Base-by-base conservation (phyloP, 441 rosid genomes). In the Populus tomentosa region DNA sequence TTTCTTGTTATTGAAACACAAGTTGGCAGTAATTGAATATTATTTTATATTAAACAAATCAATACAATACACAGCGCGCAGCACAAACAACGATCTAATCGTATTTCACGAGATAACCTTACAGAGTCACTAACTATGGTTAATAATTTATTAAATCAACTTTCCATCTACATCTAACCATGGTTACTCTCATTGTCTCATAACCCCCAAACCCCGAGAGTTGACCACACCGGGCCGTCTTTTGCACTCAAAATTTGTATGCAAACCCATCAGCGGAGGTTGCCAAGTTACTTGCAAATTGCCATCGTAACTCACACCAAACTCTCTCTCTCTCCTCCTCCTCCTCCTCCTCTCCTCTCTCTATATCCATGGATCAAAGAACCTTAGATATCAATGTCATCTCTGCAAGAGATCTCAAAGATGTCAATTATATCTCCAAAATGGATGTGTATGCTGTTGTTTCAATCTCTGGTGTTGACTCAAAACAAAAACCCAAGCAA, bases 391-490 rank as follows among this genome's bases (percentile, higher is more conserved):
- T 90, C 74, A 85, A 87, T 70, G 70, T 90, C 50, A 78, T 81
- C 74, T 84, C 81, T 7, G 97, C 92, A 20, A 86, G 82, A 67
- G 82, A 84, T 78, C 84, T 91, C 23, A 82, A 88, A 80, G 76
- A 88, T 69, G 91, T 88, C 50, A 88, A 87, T 74, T 77, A 87
- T 61, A 61, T 91, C 78, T 71, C 86, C 72, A 84, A 83, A 72
- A 91, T 90, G 97, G 92, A 88, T 72, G 92, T 88, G 4, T 91
- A 89, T 82, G 90, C 80, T 18, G 84, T 85, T 66, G 87, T 84
- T 79, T 85, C 84, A 16, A 78, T 91, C 78, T 62, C 77, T 59
- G 89, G 93, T 24, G 10, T 0, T 33, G 90, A 83, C 74, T 70
- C 82, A 5, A 38, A 38, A 38, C 69, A 38, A 21, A 68, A 67